Percentiles rank a stretch among this genome's conserved stretches.
Conservation (phyloP, 192 early-diverging fungal genomes). For the Coemansia sp. region DNA sequence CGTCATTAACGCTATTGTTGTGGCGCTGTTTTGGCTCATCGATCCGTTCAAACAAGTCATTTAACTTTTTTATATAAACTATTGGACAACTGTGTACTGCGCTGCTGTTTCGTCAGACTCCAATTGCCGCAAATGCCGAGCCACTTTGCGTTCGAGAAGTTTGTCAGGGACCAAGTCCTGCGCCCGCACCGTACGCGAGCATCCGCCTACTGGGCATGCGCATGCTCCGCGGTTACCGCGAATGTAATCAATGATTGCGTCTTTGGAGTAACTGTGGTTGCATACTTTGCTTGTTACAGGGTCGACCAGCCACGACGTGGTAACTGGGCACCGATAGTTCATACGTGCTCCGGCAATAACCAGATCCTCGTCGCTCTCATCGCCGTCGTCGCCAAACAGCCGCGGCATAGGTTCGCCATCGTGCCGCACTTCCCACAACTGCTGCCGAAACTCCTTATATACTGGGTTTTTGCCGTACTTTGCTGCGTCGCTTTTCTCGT, state of each 20-base stretch:
- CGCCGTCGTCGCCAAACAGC: constrained; percentile 15
- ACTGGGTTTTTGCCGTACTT: constrained; percentile 20
- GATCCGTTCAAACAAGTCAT: constrained; percentile 31
- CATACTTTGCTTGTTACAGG: constrained; percentile 58
- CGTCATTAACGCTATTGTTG: constrained; percentile 29
- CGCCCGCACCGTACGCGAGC: constrained; percentile 25
- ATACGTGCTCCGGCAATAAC: constrained; percentile 25
- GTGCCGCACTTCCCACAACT: constrained; percentile 40
- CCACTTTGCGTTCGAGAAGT: constrained; percentile 54
- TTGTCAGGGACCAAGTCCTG: constrained; percentile 46
- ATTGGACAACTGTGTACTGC: constrained; percentile 38
- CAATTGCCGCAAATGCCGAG: constrained; percentile 38
- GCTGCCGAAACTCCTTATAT: constrained; percentile 38
- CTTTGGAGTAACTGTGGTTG: constrained; percentile 57
- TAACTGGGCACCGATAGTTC: constrained; percentile 56
- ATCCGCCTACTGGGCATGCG: constrained; percentile 46
- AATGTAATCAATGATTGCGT: constrained; percentile 38
- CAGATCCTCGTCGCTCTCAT: constrained; percentile 35
- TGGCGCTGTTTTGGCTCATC: constrained; percentile 32
- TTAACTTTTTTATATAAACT: neutral
- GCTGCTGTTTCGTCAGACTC: constrained; percentile 35
- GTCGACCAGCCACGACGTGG: constrained; percentile 54
- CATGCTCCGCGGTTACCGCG: constrained; percentile 15
- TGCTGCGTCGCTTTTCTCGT: constrained; percentile 6
- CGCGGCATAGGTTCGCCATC: constrained; percentile 40